phyloP scores from a whole-genome alignment of 1,284 basidiomycete species.

The Pseudozyma tsukubaensis region DNA sequence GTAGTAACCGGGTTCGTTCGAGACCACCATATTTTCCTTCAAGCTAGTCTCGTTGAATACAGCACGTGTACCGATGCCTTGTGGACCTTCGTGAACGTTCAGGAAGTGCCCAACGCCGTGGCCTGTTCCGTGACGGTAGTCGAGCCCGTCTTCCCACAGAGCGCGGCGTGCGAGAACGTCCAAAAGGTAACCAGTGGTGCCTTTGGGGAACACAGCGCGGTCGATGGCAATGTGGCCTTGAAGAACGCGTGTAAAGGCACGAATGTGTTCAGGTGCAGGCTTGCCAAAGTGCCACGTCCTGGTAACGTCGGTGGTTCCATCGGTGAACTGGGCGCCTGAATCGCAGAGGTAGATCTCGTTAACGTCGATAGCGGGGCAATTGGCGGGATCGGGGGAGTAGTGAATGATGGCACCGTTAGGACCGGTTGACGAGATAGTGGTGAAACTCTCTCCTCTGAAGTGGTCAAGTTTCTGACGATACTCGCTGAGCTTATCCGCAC shows the following conservation, averaged over 20 bases:
- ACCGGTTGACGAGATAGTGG: constrained; percentile 88
- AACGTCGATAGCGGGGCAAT: constrained; percentile 77
- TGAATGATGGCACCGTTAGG: constrained; percentile 95
- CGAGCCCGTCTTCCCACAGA: constrained; percentile 88
- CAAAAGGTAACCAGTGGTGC: constrained; percentile 82
- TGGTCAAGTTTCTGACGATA: constrained; percentile 81
- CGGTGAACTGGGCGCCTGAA: constrained; percentile 87
- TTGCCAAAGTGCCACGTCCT: constrained; percentile 87
- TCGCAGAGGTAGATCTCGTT: constrained; percentile 85
- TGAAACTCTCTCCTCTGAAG: constrained; percentile 90
- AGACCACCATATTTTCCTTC: constrained; percentile 66
- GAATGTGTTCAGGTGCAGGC: constrained; percentile 83
- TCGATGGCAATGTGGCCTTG: constrained; percentile 96
- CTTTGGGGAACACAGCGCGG: constrained; percentile 83
- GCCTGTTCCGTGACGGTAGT: constrained; percentile 73
- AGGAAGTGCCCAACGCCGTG: constrained; percentile 65
- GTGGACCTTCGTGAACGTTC: constrained; percentile 67
- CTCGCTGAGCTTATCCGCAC: constrained; percentile 80
- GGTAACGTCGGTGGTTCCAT: constrained; percentile 95
- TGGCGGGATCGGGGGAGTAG: constrained; percentile 82
- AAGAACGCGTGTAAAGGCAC: constrained; percentile 90
- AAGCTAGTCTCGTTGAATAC: constrained; percentile 67
- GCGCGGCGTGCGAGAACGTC: constrained; percentile 86
- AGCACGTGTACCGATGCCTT: constrained; percentile 65
- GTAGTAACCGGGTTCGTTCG: constrained; percentile 86